phyloP scores from a whole-genome alignment of 2,329 filamentous ascomycete genomes.

The Botryosphaeria dothidea region DNA sequence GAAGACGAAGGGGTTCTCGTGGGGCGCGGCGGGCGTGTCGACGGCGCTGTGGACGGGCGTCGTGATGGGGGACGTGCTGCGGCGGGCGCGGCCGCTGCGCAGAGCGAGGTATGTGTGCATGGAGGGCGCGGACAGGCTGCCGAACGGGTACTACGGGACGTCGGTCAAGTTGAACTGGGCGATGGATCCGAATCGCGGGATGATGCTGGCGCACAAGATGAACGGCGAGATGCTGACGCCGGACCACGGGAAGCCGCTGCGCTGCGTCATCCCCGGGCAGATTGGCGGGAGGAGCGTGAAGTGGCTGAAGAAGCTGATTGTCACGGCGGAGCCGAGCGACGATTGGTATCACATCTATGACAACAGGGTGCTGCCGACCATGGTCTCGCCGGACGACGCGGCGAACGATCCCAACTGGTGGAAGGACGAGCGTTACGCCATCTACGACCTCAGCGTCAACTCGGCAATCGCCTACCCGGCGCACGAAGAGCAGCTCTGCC shows the following conservation, averaged over 20 bases:
- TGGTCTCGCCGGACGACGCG: constrained; percentile 78
- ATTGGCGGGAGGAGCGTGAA: constrained; percentile 93
- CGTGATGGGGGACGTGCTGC: constrained; percentile 70
- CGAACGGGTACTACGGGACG: constrained; percentile 87
- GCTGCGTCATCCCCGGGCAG: constrained; percentile 83
- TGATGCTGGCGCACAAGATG: constrained; percentile 89
- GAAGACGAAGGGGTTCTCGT: constrained; percentile 92
- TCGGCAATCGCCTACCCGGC: constrained; percentile 78
- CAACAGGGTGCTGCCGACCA: constrained; percentile 85
- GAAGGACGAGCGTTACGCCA: constrained; percentile 88
- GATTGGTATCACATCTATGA: constrained; percentile 98
- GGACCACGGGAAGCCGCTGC: constrained; percentile 82
- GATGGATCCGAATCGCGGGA: constrained; percentile 77
- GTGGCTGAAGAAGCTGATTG: constrained; percentile 80
- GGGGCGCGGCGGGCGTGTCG: constrained; percentile 84
- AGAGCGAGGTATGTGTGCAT: constrained; percentile 84
- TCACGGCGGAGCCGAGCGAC: constrained; percentile 77
- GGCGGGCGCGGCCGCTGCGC: constrained; percentile 65
- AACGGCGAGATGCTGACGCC: constrained; percentile 79
- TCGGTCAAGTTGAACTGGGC: constrained; percentile 87
- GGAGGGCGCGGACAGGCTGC: constrained; percentile 84
- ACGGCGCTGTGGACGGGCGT: constrained; percentile 88
- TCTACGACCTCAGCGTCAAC: constrained; percentile 89
- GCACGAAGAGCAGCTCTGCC: constrained; percentile 68
- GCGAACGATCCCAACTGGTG: constrained; percentile 74